Base-by-base conservation (phyloP, 768 basidiomycete genomes). In the Xerocomellus dryophilus region DNA sequence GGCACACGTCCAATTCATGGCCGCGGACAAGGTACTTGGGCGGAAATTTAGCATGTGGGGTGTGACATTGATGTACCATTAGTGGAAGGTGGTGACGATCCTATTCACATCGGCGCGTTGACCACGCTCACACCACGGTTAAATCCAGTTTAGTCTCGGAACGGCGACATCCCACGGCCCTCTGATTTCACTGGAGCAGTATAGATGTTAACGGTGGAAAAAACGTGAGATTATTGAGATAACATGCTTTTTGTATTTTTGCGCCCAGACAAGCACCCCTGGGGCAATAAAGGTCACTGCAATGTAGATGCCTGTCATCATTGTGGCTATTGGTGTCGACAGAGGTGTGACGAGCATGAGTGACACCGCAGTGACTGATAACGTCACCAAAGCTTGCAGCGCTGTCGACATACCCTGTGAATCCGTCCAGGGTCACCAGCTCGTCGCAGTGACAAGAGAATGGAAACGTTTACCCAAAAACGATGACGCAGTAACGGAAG, bases 111-210 rank as follows among this genome's bases (percentile, higher is more conserved):
- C 61, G 51, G 57, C 61, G 53, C 47, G 52, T 49, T 52, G 52
- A 46, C 63, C 69, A 69, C 65, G 65, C 61, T 47, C 38, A 46
- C 43, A 45, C n/a, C 52, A 53, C 36, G 45, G 54, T 53, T 58
- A 66, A 55, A 54, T 60, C 64, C 70, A 81, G 65, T 82, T 81
- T 43, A 85, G 73, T 71, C 81, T 83, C 34, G 91, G 91, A 60
- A 85, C 80, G 27, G 91, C 91, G 25, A 89, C 88, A 68, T 94
- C 92, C 92, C 92, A 94, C 57, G 90, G 88, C 9, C 92, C 92
- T 56, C 88, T 81, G 68, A 94, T 86, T 73, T 92, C 90, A 69
- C 91, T 93, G 65, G n/a, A 50, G 61, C 52, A 47, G 20, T n/a
- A 51, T 46, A 41, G 48, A 53, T 38, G 54, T 58, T 51, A 57